Percentiles rank a stretch among this genome's conserved stretches.
Evolutionary conservation across 768 basidiomycete genomes (phyloP).

Genomic region (Hygrocybe coccinea): DNA sequence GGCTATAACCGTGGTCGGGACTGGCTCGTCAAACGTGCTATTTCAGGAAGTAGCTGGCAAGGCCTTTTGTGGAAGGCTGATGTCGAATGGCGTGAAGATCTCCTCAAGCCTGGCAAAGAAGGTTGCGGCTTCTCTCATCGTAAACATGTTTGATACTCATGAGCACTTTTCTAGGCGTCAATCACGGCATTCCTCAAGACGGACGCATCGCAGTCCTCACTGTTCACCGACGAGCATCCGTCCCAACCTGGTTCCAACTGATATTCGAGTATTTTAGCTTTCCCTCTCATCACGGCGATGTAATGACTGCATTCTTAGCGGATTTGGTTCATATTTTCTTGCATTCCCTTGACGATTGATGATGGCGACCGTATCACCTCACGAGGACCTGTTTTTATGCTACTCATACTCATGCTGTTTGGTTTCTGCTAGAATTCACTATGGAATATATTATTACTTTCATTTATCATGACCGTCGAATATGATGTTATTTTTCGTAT

Average conservation of each 20-base stretch:
- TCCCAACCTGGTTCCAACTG: neutral
- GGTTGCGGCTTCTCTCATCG: conserved; percentile 38
- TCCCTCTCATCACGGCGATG: neutral
- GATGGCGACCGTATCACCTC: neutral
- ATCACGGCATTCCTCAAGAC: conserved; percentile 78
- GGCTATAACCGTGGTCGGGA: conserved; percentile 82
- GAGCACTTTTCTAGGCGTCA: conserved; percentile 49
- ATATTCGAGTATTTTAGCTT: neutral
- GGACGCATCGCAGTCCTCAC: conserved; percentile 77
- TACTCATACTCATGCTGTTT: neutral
- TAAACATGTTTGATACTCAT: neutral
- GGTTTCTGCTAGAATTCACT: neutral
- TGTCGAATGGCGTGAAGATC: conserved; percentile 68
- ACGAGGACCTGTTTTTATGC: neutral
- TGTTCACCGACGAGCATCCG: conserved; percentile 37
- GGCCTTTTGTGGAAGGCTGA: conserved; percentile 71
- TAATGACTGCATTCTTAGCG: neutral
- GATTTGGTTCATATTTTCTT: neutral
- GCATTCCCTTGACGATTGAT: neutral
- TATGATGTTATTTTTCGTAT: too few species aligned
- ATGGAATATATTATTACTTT: too few species aligned
- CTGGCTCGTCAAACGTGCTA: conserved; percentile 65
- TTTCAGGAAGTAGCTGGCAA: conserved; percentile 55
- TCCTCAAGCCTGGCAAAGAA: conserved; percentile 62
- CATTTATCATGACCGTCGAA: too few species aligned